Conservation (phyloP, 1,139 yeast genomes). For the Zygosaccharomyces sapae region DNA sequence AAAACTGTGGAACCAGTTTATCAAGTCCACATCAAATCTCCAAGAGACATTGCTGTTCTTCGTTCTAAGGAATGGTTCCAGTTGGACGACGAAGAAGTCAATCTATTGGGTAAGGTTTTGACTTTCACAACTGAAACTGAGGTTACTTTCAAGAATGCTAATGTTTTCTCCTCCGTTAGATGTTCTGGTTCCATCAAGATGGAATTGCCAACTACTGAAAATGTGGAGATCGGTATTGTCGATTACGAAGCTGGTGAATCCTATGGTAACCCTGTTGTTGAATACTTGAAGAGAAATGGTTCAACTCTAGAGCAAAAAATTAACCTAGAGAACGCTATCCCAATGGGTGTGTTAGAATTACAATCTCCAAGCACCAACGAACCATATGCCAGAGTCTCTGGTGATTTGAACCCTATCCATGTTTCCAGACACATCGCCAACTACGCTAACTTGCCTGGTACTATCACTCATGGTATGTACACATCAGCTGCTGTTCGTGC, state of each 20-base stretch:
- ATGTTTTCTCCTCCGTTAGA: conserved; percentile 71
- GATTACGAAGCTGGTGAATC: conserved; percentile 89
- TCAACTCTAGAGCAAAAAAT: conserved; percentile 92
- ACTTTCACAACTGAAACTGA: conserved; percentile 88
- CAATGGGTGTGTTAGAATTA: conserved; percentile 58
- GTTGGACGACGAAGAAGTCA: conserved; percentile 59
- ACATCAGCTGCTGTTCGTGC: conserved; percentile 94
- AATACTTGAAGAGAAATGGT: conserved; percentile 88
- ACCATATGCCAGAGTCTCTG: conserved; percentile 95
- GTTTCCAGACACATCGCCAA: conserved; percentile 92
- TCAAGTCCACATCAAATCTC: conserved; percentile 64
- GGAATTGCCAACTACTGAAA: conserved; percentile 91
- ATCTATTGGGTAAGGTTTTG: conserved; percentile 72
- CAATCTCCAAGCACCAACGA: conserved; percentile 72
- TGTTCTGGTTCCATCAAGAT: conserved; percentile 82
- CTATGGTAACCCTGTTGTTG: conserved; percentile 96
- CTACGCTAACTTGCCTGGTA: conserved; percentile 92
- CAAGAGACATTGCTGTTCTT: conserved; percentile 90
- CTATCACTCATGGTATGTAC: conserved; percentile 98
- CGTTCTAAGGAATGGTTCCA: conserved; percentile 98
- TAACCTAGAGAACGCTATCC: conserved; percentile 83
- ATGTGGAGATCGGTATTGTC: conserved; percentile 80
- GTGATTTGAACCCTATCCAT: conserved; percentile 97
- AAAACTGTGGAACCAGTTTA: conserved; percentile 84
- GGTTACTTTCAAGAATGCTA: conserved; percentile 72